Evolutionary conservation across 805 yeast species (phyloP).

Genomic region (Metschnikowia henanensis): DNA sequence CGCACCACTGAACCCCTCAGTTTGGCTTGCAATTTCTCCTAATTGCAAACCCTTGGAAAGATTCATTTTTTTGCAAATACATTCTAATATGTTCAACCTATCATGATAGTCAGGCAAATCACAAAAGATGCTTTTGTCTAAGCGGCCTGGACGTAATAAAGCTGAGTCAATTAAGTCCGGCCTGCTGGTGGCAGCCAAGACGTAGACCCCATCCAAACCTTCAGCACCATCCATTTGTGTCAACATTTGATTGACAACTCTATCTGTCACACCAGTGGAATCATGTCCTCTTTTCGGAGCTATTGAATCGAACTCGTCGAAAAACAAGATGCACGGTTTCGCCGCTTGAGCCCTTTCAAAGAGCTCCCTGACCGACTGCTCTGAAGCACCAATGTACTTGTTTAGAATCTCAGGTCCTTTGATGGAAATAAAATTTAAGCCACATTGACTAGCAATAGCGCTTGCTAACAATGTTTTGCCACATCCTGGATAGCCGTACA

Average conservation of each 20-base stretch:
- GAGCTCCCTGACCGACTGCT: slow-evolving; percentile 88
- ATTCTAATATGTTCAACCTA: slow-evolving; percentile 66
- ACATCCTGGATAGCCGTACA: slow-evolving; percentile 97
- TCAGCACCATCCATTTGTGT: slow-evolving; percentile 99
- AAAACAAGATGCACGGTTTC: slow-evolving; percentile 88
- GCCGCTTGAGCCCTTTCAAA: slow-evolving; percentile 95
- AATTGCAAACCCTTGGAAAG: slow-evolving; percentile 52
- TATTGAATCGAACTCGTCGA: slow-evolving; percentile 95
- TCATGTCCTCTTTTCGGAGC: slow-evolving; percentile 99
- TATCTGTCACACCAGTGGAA: slow-evolving; percentile 95
- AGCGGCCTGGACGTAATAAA: slow-evolving; percentile 89
- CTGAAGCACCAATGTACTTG: slow-evolving; percentile 96
- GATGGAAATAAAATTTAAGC: slow-evolving; percentile 86
- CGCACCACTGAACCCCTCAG: slow-evolving; percentile 90
- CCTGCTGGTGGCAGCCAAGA: slow-evolving; percentile 92
- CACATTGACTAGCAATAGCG: slow-evolving; percentile 93
- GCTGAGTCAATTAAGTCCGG: slow-evolving; percentile 97
- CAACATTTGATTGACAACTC: slow-evolving; percentile 94
- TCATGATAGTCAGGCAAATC: slow-evolving; percentile 77
- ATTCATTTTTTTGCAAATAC: slow-evolving; percentile 61
- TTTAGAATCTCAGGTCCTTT: slow-evolving; percentile 96
- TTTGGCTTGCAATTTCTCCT: slow-evolving; percentile 50
- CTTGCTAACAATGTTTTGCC: slow-evolving; percentile 93
- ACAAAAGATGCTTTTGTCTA: slow-evolving; percentile 90
- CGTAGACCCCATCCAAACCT: slow-evolving; percentile 95